These are phyloP conservation scores for Spathaspora sp. DNA, from an alignment of 805 yeast species.

Conservation along the genomic window DNA sequence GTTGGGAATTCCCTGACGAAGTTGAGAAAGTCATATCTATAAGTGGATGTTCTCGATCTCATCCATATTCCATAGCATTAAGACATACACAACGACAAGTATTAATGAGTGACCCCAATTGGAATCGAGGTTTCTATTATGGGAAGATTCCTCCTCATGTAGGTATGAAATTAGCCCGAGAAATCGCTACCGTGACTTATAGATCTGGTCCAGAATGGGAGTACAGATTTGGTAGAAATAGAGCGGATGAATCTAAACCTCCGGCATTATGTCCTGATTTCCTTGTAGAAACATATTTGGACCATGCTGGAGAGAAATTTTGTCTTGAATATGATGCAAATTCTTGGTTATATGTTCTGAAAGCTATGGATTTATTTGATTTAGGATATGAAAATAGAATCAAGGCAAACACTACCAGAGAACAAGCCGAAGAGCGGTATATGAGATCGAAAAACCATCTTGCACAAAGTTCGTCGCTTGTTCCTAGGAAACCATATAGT, in stretches of 20 bases:
- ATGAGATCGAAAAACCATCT: conserved; percentile 11
- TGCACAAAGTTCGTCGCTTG: conserved; percentile 4
- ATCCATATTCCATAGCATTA: conserved; percentile 91
- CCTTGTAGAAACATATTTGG: conserved; percentile 86
- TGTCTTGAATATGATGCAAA: conserved; percentile 89
- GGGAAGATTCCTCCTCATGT: conserved; percentile 81
- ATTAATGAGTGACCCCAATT: conserved; percentile 89
- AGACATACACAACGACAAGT: conserved; percentile 92
- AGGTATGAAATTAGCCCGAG: conserved; percentile 92
- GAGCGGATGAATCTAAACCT: conserved; percentile 72
- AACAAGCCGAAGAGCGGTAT: conserved; percentile 28
- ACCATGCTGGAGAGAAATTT: conserved; percentile 93
- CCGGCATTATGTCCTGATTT: conserved; percentile 95
- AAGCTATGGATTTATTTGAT: conserved; percentile 94
- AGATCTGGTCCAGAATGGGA: conserved; percentile 98
- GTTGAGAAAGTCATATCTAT: conserved; percentile 76
- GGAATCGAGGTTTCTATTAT: conserved; percentile 89
- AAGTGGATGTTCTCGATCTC: conserved; percentile 90
- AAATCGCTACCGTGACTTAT: conserved; percentile 90
- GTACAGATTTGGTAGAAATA: conserved; percentile 79
- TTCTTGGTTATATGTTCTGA: conserved; percentile 79
- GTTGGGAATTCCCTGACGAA: conserved; percentile 73
- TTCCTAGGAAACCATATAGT: conserved; percentile 51
- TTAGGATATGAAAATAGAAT: conserved; percentile 50
- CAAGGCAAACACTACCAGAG: conserved; percentile 41